A percentile compares a stretch with the other conserved stretches of the same genome.
These are phyloP conservation scores for Tolypocladium paradoxum DNA, from an alignment of 2,329 filamentous ascomycete species.

Conservation along the genomic window DNA sequence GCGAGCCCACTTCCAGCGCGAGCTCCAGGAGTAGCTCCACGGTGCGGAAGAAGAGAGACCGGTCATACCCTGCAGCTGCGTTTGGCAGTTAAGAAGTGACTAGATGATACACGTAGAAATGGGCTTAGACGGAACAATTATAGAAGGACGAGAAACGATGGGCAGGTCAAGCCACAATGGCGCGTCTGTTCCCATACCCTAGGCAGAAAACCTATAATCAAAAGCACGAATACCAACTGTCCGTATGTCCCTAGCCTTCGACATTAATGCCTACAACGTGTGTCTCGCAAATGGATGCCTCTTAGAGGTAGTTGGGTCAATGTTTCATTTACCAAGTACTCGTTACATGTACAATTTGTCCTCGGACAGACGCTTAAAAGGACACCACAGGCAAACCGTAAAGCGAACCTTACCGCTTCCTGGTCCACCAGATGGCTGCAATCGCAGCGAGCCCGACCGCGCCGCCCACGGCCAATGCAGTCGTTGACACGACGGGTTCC, in stretches of 20 bases:
- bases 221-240: neutral
- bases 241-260: neutral
- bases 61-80: conserved; percentile 51
- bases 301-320: neutral
- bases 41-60: conserved; percentile 45
- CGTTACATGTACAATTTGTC: conserved; percentile 2
- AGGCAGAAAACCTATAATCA: neutral
- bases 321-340: neutral
- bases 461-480: conserved; percentile 21
- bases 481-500: conserved; percentile 19
- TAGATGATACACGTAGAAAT: neutral
- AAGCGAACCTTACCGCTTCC: conserved; percentile 12
- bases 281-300: neutral
- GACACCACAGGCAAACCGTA: neutral
- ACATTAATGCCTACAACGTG: neutral
- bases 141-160: neutral
- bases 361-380: neutral
- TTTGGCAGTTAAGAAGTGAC: conserved; percentile 32
- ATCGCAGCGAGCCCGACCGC: conserved; percentile 26
- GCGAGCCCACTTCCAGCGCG: conserved; percentile 25
- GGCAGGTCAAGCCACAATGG: neutral
- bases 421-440: conserved; percentile 26
- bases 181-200: neutral
- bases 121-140: neutral
- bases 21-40: conserved; percentile 48